Evolutionary conservation across 1,284 basidiomycete genomes (phyloP).

Genomic region (Marasmius fiardii): DNA sequence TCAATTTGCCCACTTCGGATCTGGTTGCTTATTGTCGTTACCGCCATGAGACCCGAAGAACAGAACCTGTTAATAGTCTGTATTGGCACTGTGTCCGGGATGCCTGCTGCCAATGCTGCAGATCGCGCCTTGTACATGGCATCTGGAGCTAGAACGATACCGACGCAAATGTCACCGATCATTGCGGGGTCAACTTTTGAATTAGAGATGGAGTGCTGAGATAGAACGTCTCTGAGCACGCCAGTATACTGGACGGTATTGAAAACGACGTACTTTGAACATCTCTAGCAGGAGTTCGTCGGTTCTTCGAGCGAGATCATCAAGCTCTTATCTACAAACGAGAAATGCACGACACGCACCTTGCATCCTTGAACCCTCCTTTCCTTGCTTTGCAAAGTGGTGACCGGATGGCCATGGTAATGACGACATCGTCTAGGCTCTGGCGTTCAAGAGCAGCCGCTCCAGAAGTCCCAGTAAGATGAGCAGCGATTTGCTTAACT

Average conservation of each 20-base stretch:
- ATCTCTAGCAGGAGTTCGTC: slow-evolving; percentile 79
- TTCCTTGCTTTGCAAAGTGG: slow-evolving; percentile 76
- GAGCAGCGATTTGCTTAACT: slow-evolving; percentile 63
- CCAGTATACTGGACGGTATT: background rate
- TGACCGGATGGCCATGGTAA: slow-evolving; percentile 75
- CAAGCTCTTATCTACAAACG: background rate
- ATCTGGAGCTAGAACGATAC: slow-evolving; percentile 60
- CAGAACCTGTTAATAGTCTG: slow-evolving; percentile 80
- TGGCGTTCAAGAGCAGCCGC: slow-evolving; percentile 50
- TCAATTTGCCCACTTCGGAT: slow-evolving; percentile 82
- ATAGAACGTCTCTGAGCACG: background rate
- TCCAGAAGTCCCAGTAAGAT: slow-evolving; percentile 44
- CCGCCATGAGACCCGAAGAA: slow-evolving; percentile 73
- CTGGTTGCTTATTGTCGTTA: slow-evolving; percentile 76
- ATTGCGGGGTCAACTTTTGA: slow-evolving; percentile 65
- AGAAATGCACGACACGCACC: slow-evolving; percentile 32
- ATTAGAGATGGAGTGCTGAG: slow-evolving; percentile 56
- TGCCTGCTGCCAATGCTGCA: slow-evolving; percentile 78
- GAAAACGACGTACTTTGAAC: slow-evolving; percentile 51
- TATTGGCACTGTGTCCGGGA: slow-evolving; percentile 74
- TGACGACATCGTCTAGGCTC: slow-evolving; percentile 72
- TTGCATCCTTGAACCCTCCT: slow-evolving; percentile 78
- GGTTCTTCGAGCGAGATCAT: slow-evolving; percentile 36
- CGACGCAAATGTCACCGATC: slow-evolving; percentile 80
- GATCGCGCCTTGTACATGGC: slow-evolving; percentile 67